Evolutionary conservation across 228 moss, liverwort and hornwort species (phyloP).

Genomic region (Sphagnum magellanicum): DNA sequence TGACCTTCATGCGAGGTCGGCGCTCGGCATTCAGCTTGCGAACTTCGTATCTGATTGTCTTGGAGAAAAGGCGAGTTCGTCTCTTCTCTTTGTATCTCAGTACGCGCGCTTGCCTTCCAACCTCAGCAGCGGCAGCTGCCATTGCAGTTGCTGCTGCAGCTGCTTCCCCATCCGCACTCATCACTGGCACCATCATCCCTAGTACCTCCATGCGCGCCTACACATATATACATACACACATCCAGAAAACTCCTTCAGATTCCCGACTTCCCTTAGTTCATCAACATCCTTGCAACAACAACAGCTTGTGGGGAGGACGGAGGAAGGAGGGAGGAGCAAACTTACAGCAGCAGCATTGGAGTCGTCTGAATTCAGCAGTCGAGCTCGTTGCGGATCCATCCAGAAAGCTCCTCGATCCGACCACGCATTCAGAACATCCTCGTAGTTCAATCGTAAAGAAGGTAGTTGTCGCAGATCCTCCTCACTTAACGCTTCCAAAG

Average conservation of each 20-base stretch:
- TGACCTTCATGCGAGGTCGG: slow-evolving; percentile 24
- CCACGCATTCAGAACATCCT: slow-evolving; percentile 45
- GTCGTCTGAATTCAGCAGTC: not conserved
- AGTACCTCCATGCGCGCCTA: no score
- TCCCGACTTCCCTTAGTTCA: no score
- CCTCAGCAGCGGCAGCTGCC: slow-evolving; percentile 7
- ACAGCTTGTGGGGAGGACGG: no score
- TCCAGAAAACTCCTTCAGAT: no score
- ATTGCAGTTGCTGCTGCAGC: no score
- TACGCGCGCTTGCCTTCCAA: slow-evolving; percentile 13
- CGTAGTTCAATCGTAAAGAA: slow-evolving; percentile 34
- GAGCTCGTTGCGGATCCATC: slow-evolving; percentile 24
- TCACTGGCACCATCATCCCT: no score
- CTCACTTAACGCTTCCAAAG: slow-evolving; percentile 8
- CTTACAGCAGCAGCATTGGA: slow-evolving; percentile 7
- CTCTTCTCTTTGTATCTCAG: slow-evolving; percentile 18
- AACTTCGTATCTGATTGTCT: slow-evolving; percentile 15
- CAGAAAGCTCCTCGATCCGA: slow-evolving; percentile 48
- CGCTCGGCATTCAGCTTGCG: slow-evolving; percentile 22
- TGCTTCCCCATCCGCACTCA: no score
- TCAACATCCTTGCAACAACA: no score
- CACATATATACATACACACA: no score
- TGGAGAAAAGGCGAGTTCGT: slow-evolving; percentile 15
- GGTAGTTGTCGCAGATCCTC: slow-evolving; percentile 37
- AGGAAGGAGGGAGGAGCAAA: no score